Evolutionary conservation across 2,329 filamentous ascomycete species (phyloP).

Genomic region (Albifimbria verrucaria): DNA sequence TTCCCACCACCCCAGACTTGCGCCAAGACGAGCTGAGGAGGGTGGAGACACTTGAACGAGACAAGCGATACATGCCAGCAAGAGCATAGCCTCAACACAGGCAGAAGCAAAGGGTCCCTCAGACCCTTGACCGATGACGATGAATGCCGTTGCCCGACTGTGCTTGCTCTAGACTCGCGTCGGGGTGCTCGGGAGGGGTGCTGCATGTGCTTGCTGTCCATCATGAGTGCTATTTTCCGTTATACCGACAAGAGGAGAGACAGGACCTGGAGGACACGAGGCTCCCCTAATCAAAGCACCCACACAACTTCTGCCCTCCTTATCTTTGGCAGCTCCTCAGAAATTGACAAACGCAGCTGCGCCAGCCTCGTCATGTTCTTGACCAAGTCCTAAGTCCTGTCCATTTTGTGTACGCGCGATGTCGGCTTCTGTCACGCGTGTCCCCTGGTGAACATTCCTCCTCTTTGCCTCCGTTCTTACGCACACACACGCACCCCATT

Average conservation of each 20-base stretch:
- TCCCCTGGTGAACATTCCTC: neutral
- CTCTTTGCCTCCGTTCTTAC: neutral
- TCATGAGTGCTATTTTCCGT: neutral
- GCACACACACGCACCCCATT: no score
- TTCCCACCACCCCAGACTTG: neutral
- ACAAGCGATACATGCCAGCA: neutral
- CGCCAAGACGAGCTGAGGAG: neutral
- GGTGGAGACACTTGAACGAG: neutral
- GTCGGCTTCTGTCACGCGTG: neutral
- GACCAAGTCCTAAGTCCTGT: neutral
- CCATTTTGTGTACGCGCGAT: neutral
- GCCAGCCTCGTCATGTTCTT: constrained; percentile 4
- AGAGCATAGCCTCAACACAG: neutral
- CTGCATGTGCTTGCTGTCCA: neutral
- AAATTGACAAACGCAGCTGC: neutral
- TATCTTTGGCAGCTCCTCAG: neutral
- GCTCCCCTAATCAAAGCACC: no score
- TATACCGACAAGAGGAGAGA: no score
- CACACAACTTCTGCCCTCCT: constrained; percentile 4
- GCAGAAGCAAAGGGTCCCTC: neutral
- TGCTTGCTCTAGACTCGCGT: no score
- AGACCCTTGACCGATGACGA: neutral
- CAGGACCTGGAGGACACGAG: no score
- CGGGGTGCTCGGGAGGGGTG: neutral
- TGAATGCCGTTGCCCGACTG: neutral